These are phyloP conservation scores for Cryptococcus deneoformans DNA, from an alignment of 1,284 basidiomycete species.

Conservation along the genomic window DNA sequence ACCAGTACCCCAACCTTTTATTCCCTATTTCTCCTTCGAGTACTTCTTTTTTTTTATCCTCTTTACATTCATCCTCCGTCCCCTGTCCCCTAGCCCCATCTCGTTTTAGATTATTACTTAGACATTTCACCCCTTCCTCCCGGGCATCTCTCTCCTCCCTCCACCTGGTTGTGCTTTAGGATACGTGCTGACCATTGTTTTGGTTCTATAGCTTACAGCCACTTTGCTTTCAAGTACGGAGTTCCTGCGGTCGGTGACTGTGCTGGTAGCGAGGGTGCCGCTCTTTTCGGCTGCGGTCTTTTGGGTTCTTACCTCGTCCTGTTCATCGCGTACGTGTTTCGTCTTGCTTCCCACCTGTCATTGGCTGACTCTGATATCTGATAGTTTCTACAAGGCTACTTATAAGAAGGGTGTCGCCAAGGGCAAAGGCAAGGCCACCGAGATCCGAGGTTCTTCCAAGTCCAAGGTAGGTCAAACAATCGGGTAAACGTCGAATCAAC, in stretches of 20 bases:
- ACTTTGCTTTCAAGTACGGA: constrained; percentile 68
- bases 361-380: constrained; percentile 2
- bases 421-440: constrained; percentile 21
- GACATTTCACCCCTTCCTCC: constrained; percentile 4
- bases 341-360: background rate
- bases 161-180: constrained; percentile 16
- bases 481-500: background rate
- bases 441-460: constrained; percentile 31
- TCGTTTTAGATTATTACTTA: background rate
- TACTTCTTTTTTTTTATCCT: constrained; percentile 18
- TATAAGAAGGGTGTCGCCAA: constrained; percentile 46
- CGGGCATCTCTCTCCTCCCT: background rate
- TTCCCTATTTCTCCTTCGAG: constrained; percentile 50
- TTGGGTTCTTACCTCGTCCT: constrained; percentile 85
- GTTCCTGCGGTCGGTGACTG: constrained; percentile 76
- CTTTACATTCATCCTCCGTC: background rate
- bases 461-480: constrained; percentile 22
- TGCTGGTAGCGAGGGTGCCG: constrained; percentile 83
- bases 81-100: background rate
- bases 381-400: constrained; percentile 50
- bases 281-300: constrained; percentile 82
- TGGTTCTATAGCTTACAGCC: constrained; percentile 63
- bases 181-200: constrained; percentile 7
- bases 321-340: constrained; percentile 62
- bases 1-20: constrained; percentile 63